A percentile compares a stretch with the other conserved stretches of the same genome.
These are phyloP conservation scores for Posidonia oceanica DNA, from an alignment of 116 monocot species.

Conservation along the genomic window DNA sequence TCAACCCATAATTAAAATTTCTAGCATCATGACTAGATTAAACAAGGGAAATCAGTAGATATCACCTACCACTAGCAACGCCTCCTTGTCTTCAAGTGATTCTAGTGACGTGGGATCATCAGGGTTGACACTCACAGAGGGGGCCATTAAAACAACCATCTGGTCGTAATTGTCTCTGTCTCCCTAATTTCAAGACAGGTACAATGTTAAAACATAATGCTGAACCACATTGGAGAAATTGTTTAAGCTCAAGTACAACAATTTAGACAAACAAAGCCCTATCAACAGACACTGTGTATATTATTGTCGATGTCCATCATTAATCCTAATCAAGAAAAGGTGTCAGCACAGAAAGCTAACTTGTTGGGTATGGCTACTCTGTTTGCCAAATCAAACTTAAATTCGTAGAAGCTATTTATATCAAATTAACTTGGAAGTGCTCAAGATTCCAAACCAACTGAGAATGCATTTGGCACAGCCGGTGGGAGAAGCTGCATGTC, in stretches of 20 bases:
- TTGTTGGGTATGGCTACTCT: neutral
- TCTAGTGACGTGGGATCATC: constrained; percentile 5
- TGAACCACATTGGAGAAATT: too few species aligned
- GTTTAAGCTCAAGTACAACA: too few species aligned
- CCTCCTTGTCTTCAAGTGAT: constrained; percentile 35
- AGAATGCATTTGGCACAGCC: too few species aligned
- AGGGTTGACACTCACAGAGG: constrained; percentile 12
- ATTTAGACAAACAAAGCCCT: too few species aligned
- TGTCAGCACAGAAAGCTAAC: too few species aligned
- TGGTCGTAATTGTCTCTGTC: constrained; percentile 19
- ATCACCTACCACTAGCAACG: constrained; percentile 48
- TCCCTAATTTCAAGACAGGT: constrained; percentile 9
- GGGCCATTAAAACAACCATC: constrained; percentile 18
- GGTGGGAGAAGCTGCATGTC: too few species aligned
- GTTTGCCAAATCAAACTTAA: neutral
- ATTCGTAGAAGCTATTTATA: neutral
- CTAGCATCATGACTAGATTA: neutral
- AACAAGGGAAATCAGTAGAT: neutral
- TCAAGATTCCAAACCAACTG: neutral
- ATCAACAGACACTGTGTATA: neutral
- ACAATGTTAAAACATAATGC: neutral
- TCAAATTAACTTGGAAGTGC: neutral
- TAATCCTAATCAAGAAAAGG: too few species aligned
- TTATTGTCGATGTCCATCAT: too few species aligned
- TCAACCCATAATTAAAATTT: neutral